phyloP scores from a whole-genome alignment of 2,329 filamentous ascomycete species.

The Hypoxylon sp. region DNA sequence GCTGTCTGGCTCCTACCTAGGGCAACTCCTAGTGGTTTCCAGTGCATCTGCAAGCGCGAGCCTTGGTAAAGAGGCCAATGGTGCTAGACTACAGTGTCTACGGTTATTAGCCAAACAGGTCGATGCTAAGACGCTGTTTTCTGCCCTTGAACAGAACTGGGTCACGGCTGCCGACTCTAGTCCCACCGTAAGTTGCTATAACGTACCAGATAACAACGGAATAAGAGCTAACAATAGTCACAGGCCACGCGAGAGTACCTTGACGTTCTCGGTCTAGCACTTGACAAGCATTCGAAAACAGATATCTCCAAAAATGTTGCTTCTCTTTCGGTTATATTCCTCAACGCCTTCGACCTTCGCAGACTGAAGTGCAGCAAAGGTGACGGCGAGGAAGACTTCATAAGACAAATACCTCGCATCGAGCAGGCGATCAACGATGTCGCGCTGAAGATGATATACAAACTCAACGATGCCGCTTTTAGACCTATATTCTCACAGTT shows the following conservation, averaged over 20 bases:
- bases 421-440: conserved; percentile 78
- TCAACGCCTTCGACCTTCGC: conserved; percentile 75
- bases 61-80: conserved; percentile 73
- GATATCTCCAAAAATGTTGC: conserved; percentile 81
- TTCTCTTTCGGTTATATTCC: conserved; percentile 75
- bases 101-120: conserved; percentile 82
- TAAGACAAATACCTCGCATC: conserved; percentile 68
- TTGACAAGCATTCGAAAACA: conserved; percentile 84
- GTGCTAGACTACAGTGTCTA: conserved; percentile 77
- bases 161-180: conserved; percentile 72
- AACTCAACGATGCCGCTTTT: conserved; percentile 95
- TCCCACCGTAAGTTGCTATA: conserved; percentile 67
- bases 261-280: conserved; percentile 76
- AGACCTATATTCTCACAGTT: conserved; percentile 89
- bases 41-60: conserved; percentile 77
- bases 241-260: conserved; percentile 79
- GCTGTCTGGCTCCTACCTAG: conserved; percentile 81
- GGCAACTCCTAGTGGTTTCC: conserved; percentile 79
- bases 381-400: conserved; percentile 58
- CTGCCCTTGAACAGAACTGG: conserved; percentile 81
- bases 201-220: background rate
- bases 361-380: conserved; percentile 67
- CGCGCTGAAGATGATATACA: conserved; percentile 91
- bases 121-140: conserved; percentile 81
- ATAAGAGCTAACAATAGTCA: conserved; percentile 51